Base-by-base conservation (phyloP, 306 rosid genomes). In the Luffa acutangula region DNA sequence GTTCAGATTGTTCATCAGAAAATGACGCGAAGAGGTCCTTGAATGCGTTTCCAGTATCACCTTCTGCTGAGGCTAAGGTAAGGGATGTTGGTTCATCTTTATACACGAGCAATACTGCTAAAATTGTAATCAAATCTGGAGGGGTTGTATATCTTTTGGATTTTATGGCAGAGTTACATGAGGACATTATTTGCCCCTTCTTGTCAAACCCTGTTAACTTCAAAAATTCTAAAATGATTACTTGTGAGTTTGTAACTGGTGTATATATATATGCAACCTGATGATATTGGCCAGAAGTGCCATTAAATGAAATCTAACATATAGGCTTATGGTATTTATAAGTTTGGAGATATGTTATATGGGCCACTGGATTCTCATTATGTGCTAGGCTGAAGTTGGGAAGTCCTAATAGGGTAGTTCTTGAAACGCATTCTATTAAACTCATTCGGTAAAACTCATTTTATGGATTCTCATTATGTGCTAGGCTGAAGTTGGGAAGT, bases 1-100 rank as follows among this genome's bases (percentile, higher is more conserved):
- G 92, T 75, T 85, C 92, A 10, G 90, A 86, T 42, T 89, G 92
- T 79, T 83, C 90, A 6, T 86, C 92, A 7, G 92, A 86, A 36
- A 89, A 85, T 65, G 92, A 86, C 58, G 86, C 87, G 4, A 89
- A 89, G 70, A 83, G 92, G 80, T 83, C 92, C 43, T 76, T 79
- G 80, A 89, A 85, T 81, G 45, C 89, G 15, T 89, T 89, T 39
- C 88, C 90, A 2, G 85, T 82, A 45, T 86, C 92, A 54, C 87
- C 89, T 45, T 82, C 87, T 63, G 81, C 82, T 37, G 92, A 87
- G 77, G 79, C 83, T 77, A 84, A 87, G 89, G 89, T 87, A 73
- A 80, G 85, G 75, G 69, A 41, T 17, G 54, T 18, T 21, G 14
- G 7, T 31, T 49, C 18, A 73, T 33, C 31, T 73, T 31, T 73